Base-by-base conservation (phyloP, 148 eudicot species). In the Vaccinium macrocarpon region DNA sequence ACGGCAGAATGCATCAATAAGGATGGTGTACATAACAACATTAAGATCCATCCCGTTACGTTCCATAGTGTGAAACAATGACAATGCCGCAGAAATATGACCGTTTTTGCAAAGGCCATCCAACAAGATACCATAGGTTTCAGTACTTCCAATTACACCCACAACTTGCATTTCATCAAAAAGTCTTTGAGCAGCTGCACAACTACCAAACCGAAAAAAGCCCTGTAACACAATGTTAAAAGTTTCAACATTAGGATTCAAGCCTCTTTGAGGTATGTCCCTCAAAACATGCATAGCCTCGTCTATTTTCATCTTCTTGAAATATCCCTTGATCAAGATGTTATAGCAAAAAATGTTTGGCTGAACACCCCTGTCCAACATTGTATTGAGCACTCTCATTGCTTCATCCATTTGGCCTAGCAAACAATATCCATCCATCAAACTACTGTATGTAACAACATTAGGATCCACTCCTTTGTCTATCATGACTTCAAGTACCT, bases 121-220 rank as follows among this genome's bases (percentile, higher is more conserved):
- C 55, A 74, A 59, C n/a, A 55, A 56, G 52, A 83, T 75, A 38
- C 8, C 0, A 76, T 53, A 75, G 38, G 53, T 55, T 4, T 16
- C 9, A 55, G 59, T 35, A 73, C 73, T 21, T 10, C 80, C 74
- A 25, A 23, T 73, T 18, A 21, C 19, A 4, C 80, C 83, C 7
- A 13, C 38, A 32, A 50, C 80, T 85, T 85, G 55, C 86, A 81
- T 80, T 29, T 85, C 74, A 2, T 38, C 8, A 56, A 80, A 85
- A 56, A 85, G 59, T 49, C 74, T 42, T 0, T 3, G 68, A 9
- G 83, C 86, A 0, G 42, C 16, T 4, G n/a, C 78, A 74, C 79
- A 74, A 21, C 71, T 80, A 42, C 83, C 72, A 1, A 50, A 6
- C 0, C 29, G 32, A 85, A 85, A 85, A 35, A 80, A 52, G 0